Percentiles rank a stretch among this genome's conserved stretches.
Evolutionary conservation across 202 grass and related monocot species (phyloP).

Genomic region (Setaria italica): DNA sequence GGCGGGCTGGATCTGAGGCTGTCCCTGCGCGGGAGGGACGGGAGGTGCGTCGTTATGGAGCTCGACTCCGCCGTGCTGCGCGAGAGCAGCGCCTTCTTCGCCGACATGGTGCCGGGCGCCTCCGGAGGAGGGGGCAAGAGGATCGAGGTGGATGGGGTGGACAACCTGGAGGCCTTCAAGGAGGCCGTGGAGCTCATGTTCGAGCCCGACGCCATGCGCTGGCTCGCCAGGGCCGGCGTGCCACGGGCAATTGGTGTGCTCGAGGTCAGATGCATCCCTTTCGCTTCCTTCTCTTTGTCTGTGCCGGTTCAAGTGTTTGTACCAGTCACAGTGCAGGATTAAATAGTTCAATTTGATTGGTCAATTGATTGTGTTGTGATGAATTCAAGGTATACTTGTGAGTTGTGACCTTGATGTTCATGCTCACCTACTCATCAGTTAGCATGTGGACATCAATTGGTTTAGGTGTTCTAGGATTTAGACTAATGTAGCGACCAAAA

Average conservation of each 20-base stretch:
- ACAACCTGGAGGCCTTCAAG: constrained; percentile 76
- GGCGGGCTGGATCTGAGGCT: constrained; percentile 69
- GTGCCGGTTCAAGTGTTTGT: neutral
- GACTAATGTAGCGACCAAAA: neutral
- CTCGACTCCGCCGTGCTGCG: constrained; percentile 70
- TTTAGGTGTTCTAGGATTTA: neutral
- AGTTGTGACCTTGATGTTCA: neutral
- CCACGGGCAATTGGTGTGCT: constrained; percentile 71
- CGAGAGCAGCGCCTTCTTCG: constrained; percentile 74
- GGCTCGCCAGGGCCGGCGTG: constrained; percentile 68
- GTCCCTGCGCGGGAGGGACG: constrained; percentile 67
- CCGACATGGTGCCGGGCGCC: constrained; percentile 54
- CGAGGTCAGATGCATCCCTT: constrained; percentile 62
- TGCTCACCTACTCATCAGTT: constrained; percentile 13
- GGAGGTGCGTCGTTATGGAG: constrained; percentile 62
- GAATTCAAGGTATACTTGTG: neutral
- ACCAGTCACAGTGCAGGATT: neutral
- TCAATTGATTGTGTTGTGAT: neutral
- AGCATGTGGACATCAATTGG: neutral
- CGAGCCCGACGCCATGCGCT: constrained; percentile 57
- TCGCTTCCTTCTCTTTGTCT: neutral
- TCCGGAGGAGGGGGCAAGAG: constrained; percentile 37
- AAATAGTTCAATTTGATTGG: neutral
- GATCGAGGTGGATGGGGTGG: constrained; percentile 65
- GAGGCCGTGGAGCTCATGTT: constrained; percentile 83